phyloP scores from a whole-genome alignment of 1,284 basidiomycete genomes.

The Ceratobasidium theobromae region DNA sequence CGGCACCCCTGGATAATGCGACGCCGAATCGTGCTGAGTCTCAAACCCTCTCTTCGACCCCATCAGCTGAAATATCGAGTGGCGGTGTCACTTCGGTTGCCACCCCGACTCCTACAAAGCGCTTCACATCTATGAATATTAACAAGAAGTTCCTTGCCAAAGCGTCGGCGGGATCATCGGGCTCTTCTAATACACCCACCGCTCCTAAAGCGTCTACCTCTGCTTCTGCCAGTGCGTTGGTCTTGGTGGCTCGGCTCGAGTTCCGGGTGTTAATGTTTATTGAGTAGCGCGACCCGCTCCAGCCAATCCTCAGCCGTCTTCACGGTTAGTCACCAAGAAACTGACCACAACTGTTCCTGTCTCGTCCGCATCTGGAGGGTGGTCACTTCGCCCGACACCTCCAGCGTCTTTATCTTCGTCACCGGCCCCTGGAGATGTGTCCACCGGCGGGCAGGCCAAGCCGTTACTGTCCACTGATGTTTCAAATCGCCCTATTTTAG shows the following conservation, averaged over 20 bases:
- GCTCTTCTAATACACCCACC: constrained; percentile 1
- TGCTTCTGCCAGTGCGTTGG: constrained; percentile 24
- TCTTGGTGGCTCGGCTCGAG: background rate
- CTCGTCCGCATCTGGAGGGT: constrained; percentile 63
- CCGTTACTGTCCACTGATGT: background rate
- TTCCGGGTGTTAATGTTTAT: constrained; percentile 12
- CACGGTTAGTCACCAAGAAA: constrained; percentile 80
- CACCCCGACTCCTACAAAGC: constrained; percentile 67
- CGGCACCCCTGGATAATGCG: background rate
- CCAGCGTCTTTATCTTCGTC: constrained; percentile 54
- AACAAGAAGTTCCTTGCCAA: constrained; percentile 94
- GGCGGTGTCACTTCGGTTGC: background rate
- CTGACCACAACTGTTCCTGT: constrained; percentile 65
- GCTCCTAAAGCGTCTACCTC: constrained; percentile 30
- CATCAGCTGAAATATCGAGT: constrained; percentile 13
- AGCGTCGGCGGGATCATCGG: constrained; percentile 51
- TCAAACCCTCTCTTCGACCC: background rate
- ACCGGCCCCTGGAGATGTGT: constrained; percentile 40
- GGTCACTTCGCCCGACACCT: constrained; percentile 70
- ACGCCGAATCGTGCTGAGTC: background rate
- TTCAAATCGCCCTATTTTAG: constrained; percentile 16
- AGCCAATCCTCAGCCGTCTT: constrained; percentile 57
- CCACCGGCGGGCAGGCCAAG: constrained; percentile 34
- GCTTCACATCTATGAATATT: constrained; percentile 84
- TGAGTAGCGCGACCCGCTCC: constrained; percentile 56